Evolutionary conservation across 2,329 filamentous ascomycete genomes (phyloP).

Genomic region (Gaeumannomyces sp.): DNA sequence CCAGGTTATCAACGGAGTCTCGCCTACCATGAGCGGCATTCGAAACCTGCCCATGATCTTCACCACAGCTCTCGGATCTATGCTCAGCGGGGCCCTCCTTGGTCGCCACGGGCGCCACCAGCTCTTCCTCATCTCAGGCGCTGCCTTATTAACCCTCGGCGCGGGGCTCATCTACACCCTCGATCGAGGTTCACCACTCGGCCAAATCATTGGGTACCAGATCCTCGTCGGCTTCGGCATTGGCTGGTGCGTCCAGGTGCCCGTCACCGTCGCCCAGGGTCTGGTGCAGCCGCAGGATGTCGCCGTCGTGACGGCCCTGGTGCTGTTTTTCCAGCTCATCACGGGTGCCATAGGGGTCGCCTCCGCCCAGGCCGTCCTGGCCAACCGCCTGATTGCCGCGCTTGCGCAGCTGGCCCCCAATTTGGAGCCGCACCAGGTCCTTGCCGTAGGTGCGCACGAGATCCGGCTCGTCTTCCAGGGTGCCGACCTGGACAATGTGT

Average conservation of each 20-base stretch:
- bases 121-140: conserved; percentile 31
- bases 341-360: conserved; percentile 34
- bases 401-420: conserved; percentile 20
- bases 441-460: conserved; percentile 35
- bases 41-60: conserved; percentile 35
- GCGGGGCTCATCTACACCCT: conserved; percentile 33
- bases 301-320: conserved; percentile 31
- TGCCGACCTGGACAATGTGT: conserved; percentile 38
- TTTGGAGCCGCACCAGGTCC: conserved; percentile 22
- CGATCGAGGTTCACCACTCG: conserved; percentile 23
- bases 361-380: conserved; percentile 28
- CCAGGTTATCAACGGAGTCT: conserved; percentile 37
- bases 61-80: conserved; percentile 28
- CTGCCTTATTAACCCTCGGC: conserved; percentile 29
- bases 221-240: conserved; percentile 38
- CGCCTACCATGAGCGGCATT: conserved; percentile 30
- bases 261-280: conserved; percentile 32
- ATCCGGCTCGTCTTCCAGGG: conserved; percentile 38
- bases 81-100: conserved; percentile 28
- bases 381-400: conserved; percentile 23
- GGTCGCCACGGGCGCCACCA: conserved; percentile 25
- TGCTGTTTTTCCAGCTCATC: conserved; percentile 23
- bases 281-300: conserved; percentile 28
- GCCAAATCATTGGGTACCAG: conserved; percentile 42
- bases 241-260: conserved; percentile 39